These are phyloP conservation scores for Penicillium pulvis DNA, from an alignment of 495 filamentous ascomycete genomes.

Conservation along the genomic window DNA sequence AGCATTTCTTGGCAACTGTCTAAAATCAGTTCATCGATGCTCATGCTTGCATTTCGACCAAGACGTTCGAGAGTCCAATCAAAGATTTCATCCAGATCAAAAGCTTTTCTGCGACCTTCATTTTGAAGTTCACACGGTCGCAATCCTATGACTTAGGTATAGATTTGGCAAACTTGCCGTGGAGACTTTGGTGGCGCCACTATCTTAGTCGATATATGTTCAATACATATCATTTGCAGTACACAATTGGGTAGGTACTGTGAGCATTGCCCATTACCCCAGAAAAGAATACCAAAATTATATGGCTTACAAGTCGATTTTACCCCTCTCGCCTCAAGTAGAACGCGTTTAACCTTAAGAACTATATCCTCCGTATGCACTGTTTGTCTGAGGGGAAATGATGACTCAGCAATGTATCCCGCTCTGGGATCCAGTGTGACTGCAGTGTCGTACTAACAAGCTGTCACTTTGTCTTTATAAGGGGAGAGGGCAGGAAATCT, in stretches of 20 bases:
- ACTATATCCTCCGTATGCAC: too few species aligned
- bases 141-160: not conserved
- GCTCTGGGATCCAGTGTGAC: not conserved
- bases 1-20: not conserved
- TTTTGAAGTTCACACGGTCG: not conserved
- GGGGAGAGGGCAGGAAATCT: not conserved
- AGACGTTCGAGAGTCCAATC: not conserved
- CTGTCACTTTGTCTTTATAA: not conserved
- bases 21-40: not conserved
- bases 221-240: not conserved
- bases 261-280: too few species aligned
- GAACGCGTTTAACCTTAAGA: too few species aligned
- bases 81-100: not conserved
- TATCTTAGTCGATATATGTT: not conserved
- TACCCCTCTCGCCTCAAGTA: too few species aligned
- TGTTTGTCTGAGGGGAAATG: not conserved
- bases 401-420: not conserved
- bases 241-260: too few species aligned
- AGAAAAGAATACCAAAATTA: too few species aligned
- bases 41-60: not conserved
- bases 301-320: too few species aligned
- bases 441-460: not conserved
- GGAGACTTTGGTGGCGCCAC: not conserved
- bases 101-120: not conserved
- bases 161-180: not conserved